Base-by-base conservation (phyloP, 2,329 filamentous ascomycete genomes). In the Lasiodiplodia gonubiensis region DNA sequence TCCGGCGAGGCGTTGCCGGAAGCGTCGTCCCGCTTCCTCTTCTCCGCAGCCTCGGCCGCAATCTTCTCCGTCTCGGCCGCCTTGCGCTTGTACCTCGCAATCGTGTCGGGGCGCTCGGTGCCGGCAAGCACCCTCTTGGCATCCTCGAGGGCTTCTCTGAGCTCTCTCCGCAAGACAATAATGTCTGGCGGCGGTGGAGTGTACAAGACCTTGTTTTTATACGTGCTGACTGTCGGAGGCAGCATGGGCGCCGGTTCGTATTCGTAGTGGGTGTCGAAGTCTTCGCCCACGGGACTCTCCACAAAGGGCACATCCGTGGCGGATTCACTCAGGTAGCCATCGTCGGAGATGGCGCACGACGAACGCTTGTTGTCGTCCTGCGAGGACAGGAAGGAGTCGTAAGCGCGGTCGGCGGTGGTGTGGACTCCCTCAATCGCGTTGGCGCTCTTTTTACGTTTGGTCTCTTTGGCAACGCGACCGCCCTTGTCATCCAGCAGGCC, bases 141-240 rank as follows among this genome's bases (percentile, higher is more conserved):
- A 70, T 91, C 89, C 49, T 86, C 83, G 23, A 99, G 82, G 6
- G 90, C 86, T 68, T 87, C 86, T 63, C 90, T 81, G 67, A 94
- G 79, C 72, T 90, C 88, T 27, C 85, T 82, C 68, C 94, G 92
- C 67, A 99, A 86, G 69, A 94, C 90, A 59, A 88, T 84, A 70
- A 94, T 88, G 68, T 95, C 91, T 10, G 95, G 95, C 48, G 94
- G 92, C 61, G 91, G 94, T 12, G 92, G 89, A 25, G 97, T 86
- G 67, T 90, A 89, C 73, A 93, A 92, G 69, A 92, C 90, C 72
- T 91, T 90, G 74, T 93, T 89, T 71, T 92, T 93, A 79, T 98
- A 99, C 3, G 95, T 99, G 84, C 94, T 97, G 49, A 94, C 93
- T 0, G 95, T 99, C 0, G 95, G 95, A n/a, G 95, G 94, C 3